Evolutionary conservation across 164 flowering plant species (phyloP).

Genomic region (Berberis thunbergii): DNA sequence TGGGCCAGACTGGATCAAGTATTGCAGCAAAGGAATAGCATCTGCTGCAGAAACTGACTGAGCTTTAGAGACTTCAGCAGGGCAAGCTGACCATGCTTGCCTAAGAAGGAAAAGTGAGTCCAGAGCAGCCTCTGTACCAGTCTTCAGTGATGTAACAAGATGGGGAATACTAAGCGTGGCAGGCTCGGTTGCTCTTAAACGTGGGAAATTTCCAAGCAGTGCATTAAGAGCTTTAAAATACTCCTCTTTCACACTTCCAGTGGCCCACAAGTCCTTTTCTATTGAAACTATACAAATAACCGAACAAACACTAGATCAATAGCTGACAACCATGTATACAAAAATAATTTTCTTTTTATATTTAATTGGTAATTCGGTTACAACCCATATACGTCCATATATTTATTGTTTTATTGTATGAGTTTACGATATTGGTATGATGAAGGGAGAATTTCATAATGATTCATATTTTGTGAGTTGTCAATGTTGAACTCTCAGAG

Average conservation of each 20-base stretch:
- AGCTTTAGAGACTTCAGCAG: not conserved
- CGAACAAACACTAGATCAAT: not conserved
- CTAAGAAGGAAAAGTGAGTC: constrained; percentile 83
- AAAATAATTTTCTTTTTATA: not conserved
- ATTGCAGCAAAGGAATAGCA: not conserved
- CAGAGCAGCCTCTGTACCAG: constrained; percentile 77
- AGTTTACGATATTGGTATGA: too few relatives aligned
- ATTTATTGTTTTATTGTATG: too few relatives aligned
- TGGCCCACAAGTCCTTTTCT: constrained; percentile 91
- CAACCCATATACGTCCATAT: too few relatives aligned
- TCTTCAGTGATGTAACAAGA: constrained; percentile 77
- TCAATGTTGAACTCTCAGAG: too few relatives aligned
- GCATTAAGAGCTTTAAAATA: constrained; percentile 88
- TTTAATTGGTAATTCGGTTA: not conserved
- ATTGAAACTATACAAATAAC: constrained; percentile 64
- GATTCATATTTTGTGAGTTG: too few relatives aligned
- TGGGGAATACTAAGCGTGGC: constrained; percentile 95
- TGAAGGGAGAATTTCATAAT: too few relatives aligned
- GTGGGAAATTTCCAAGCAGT: constrained; percentile 80
- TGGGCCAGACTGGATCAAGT: not conserved
- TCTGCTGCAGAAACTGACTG: not conserved
- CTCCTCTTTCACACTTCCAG: constrained; percentile 84
- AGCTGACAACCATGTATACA: not conserved
- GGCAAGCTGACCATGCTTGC: constrained; percentile 75
- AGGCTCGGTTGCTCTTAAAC: constrained; percentile 90